These are phyloP conservation scores for Catharanthus roseus DNA, from an alignment of 257 asterid species.

Conservation along the genomic window DNA sequence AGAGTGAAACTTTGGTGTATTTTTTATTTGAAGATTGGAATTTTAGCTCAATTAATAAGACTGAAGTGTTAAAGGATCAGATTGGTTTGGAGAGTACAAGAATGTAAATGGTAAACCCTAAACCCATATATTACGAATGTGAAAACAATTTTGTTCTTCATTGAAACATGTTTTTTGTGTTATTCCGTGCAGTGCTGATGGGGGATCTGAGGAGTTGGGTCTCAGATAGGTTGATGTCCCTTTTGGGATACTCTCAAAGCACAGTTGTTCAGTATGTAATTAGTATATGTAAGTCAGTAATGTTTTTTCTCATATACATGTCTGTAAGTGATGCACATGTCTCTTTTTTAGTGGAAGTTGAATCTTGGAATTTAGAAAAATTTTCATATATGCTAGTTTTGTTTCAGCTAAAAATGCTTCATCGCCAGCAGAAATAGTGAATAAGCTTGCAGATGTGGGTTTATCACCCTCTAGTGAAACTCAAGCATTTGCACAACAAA, in stretches of 20 bases:
- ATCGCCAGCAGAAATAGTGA: conserved; percentile 67
- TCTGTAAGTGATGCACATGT: neutral
- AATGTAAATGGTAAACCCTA: neutral
- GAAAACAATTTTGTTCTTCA: neutral
- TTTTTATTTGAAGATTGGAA: neutral
- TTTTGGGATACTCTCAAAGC: conserved; percentile 71
- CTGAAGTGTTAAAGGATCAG: neutral
- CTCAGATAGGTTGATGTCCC: conserved; percentile 60
- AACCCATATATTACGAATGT: neutral
- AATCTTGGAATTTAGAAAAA: neutral
- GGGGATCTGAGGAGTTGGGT: conserved; percentile 76
- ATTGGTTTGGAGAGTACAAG: neutral
- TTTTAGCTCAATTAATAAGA: neutral
- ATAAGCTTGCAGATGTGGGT: conserved; percentile 54
- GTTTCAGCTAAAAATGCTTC: conserved; percentile 79
- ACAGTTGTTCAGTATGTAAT: conserved; percentile 64
- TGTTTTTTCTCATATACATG: neutral
- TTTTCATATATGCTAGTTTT: conserved; percentile 6
- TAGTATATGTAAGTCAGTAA: conserved; percentile 37
- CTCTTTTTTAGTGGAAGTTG: neutral
- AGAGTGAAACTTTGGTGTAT: neutral
- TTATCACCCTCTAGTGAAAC: conserved; percentile 58
- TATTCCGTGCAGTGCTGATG: conserved; percentile 29
- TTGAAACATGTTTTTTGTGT: neutral
- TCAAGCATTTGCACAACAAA: conserved; percentile 55